These are phyloP conservation scores for Komagataea norvegica DNA, from an alignment of 1,139 yeast genomes.

Conservation along the genomic window DNA sequence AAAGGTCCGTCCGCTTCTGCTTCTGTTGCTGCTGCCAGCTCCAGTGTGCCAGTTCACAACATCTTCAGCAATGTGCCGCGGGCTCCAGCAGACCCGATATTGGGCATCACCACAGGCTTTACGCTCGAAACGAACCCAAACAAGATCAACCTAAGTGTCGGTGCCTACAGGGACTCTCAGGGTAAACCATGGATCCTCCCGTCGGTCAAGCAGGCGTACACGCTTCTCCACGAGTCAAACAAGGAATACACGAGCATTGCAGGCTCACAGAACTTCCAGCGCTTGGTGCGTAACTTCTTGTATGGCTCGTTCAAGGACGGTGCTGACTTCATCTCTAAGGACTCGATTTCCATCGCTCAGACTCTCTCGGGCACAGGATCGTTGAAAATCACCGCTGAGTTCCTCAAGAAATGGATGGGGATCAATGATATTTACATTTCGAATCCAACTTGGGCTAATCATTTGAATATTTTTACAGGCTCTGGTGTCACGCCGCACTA, in stretches of 20 bases:
- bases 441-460: slow-evolving; percentile 95
- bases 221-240: slow-evolving; percentile 35
- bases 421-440: slow-evolving; percentile 56
- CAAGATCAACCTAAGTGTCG: slow-evolving; percentile 87
- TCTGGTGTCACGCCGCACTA: slow-evolving; percentile 54
- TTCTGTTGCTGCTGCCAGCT: neutral
- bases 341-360: slow-evolving; percentile 68
- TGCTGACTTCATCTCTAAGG: slow-evolving; percentile 24
- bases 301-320: slow-evolving; percentile 53
- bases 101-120: slow-evolving; percentile 62
- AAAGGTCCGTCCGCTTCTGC: neutral
- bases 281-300: slow-evolving; percentile 65
- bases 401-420: slow-evolving; percentile 44
- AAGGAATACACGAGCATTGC: slow-evolving; percentile 76
- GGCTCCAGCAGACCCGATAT: slow-evolving; percentile 64
- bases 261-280: slow-evolving; percentile 66
- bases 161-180: slow-evolving; percentile 81
- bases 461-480: slow-evolving; percentile 64
- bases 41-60: slow-evolving; percentile 1
- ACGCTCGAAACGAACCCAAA: slow-evolving; percentile 48
- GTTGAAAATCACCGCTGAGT: slow-evolving; percentile 75
- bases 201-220: slow-evolving; percentile 67
- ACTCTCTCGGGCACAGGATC: slow-evolving; percentile 96
- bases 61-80: slow-evolving; percentile 15
- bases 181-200: slow-evolving; percentile 92